Percentiles rank a stretch among this genome's conserved stretches.
Conservation (phyloP, 2,329 filamentous ascomycete genomes). For the Alternaria ethzedia region DNA sequence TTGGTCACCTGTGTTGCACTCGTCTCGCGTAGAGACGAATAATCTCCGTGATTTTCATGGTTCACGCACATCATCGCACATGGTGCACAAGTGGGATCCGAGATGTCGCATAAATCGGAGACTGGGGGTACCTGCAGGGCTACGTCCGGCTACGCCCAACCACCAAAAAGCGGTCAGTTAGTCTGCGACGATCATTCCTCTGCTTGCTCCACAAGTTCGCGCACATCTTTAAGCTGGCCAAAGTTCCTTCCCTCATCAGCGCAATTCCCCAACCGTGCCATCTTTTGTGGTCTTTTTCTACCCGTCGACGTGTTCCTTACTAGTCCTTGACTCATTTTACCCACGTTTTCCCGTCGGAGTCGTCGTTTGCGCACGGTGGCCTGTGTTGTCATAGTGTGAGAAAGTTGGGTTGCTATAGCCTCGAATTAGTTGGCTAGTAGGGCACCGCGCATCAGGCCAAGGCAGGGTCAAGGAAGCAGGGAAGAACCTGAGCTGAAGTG, state of each 20-base stretch:
- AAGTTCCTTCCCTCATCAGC: constrained; percentile 4
- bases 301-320: constrained; percentile 4
- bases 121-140: constrained; percentile 25
- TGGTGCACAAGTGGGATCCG: constrained; percentile 13
- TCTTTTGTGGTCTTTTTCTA: background rate
- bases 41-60: constrained; percentile 7
- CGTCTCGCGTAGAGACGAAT: background rate
- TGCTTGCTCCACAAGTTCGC: constrained; percentile 37
- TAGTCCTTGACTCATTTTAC: background rate
- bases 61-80: constrained; percentile 32
- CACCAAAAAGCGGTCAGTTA: constrained; percentile 32
- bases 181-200: constrained; percentile 19
- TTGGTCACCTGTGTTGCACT: background rate
- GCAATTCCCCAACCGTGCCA: constrained; percentile 27
- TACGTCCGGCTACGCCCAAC: constrained; percentile 17
- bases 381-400: background rate
- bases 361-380: background rate
- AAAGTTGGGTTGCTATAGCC: background rate
- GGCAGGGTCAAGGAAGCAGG: background rate
- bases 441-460: background rate
- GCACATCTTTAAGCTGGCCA: constrained; percentile 17
- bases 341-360: background rate
- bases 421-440: background rate
- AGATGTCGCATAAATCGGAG: constrained; percentile 9
- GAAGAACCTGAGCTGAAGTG: background rate